phyloP scores from a whole-genome alignment of 768 basidiomycete genomes.

The Mycena chlorophos region DNA sequence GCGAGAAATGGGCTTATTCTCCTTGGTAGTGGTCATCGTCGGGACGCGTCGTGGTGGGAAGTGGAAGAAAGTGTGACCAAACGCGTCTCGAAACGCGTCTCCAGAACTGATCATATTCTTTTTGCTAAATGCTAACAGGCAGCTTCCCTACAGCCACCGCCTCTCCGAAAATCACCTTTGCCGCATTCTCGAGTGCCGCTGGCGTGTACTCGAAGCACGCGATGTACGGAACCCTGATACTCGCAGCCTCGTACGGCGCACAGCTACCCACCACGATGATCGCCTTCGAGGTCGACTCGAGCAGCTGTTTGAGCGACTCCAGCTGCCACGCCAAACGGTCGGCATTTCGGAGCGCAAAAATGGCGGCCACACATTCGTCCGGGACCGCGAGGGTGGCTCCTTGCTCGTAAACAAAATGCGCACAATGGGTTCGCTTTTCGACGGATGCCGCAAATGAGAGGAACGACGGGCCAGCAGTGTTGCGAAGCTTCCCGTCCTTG shows the following conservation, averaged over 20 bases:
- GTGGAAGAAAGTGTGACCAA: too few species aligned
- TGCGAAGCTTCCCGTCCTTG: slow-evolving; percentile 44
- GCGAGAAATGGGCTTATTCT: not conserved
- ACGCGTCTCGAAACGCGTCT: too few species aligned
- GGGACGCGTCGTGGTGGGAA: too few species aligned
- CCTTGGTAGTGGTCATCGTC: not conserved
- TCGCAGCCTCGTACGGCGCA: slow-evolving; percentile 63
- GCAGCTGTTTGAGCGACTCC: slow-evolving; percentile 35
- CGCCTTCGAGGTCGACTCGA: slow-evolving; percentile 25
- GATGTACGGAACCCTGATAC: slow-evolving; percentile 37
- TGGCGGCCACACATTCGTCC: slow-evolving; percentile 31
- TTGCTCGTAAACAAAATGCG: slow-evolving; percentile 50
- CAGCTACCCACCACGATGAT: slow-evolving; percentile 60
- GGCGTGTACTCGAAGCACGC: slow-evolving; percentile 62
- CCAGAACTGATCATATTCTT: not conserved
- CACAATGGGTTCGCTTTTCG: slow-evolving; percentile 29
- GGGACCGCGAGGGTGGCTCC: slow-evolving; percentile 7
- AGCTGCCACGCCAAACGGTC: slow-evolving; percentile 55
- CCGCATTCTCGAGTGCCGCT: slow-evolving; percentile 48
- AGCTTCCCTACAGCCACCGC: slow-evolving; percentile 7
- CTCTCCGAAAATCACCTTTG: slow-evolving; percentile 44
- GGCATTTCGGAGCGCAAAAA: slow-evolving; percentile 63
- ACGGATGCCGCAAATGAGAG: slow-evolving; percentile 47
- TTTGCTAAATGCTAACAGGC: slow-evolving; percentile 3
- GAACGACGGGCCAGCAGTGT: slow-evolving; percentile 61